Conservation (phyloP, 805 yeast species). For the Saccharomycodes ludwigii region DNA sequence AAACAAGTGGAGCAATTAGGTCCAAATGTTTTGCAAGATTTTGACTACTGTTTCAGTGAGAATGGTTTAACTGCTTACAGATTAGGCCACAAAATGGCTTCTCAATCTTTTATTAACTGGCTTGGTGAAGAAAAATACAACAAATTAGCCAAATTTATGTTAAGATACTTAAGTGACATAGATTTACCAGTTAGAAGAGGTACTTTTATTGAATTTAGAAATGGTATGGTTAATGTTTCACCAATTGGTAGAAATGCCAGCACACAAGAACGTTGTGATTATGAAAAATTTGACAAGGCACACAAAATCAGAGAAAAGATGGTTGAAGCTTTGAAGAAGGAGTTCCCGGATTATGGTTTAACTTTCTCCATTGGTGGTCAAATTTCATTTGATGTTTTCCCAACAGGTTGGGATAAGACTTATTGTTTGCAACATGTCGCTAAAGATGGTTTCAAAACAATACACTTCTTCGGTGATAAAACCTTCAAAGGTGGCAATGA, state of each 20-base stretch:
- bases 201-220: constrained; percentile 96
- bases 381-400: constrained; percentile 98
- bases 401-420: constrained; percentile 99
- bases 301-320: constrained; percentile 74
- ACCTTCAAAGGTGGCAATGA: constrained; percentile 96
- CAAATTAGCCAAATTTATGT: constrained; percentile 72
- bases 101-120: constrained; percentile 92
- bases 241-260: constrained; percentile 99
- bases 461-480: constrained; percentile 99
- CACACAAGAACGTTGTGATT: constrained; percentile 85
- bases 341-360: constrained; percentile 72
- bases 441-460: constrained; percentile 69
- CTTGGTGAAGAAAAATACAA: constrained; percentile 92
- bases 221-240: constrained; percentile 97
- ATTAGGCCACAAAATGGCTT: constrained; percentile 73
- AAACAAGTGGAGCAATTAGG: constrained; percentile 98
- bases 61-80: constrained; percentile 97
- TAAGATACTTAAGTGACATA: constrained; percentile 70
- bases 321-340: constrained; percentile 73
- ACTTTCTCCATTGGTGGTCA: constrained; percentile 99
- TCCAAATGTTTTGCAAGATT: constrained; percentile 56
- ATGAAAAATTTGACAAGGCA: constrained; percentile 69
- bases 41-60: constrained; percentile 94
- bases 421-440: constrained; percentile 90
- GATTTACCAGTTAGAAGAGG: constrained; percentile 97